Evolutionary conservation across 805 yeast species (phyloP), one percentile per base, ranked within the genome.

Genomic region (Candida krabiensis): DNA sequence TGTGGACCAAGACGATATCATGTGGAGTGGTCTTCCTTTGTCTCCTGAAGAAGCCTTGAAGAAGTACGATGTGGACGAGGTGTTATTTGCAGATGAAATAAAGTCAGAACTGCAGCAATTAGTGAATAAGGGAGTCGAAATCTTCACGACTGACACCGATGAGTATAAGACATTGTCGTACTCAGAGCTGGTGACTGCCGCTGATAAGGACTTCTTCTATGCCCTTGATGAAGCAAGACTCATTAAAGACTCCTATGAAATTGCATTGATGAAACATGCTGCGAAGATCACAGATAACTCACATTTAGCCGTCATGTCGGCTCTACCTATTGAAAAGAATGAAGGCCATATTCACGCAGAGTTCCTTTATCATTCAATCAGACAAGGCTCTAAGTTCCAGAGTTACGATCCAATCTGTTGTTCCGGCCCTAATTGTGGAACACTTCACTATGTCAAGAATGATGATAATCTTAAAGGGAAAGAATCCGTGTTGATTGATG

Each of bases 401-500:
- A 82, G 96, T 12, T 91, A 91, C 57, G 97, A 91, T 57, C 97
- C 98, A 14, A 89, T 91, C 40, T 91, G 98, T 60, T 90, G 99
- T 55, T 76, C 95, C 3, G 99, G 98, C 0, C 82, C 95, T 22
- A 80, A 82, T 47, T 86, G 96, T 60, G 87, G 96, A 12, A 88
- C 96, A 2, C 72, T 91, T 43, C 99, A 91, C 61, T 91, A 90
- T 56, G 80, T 86, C 14, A 82, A 81, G 55, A 91, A 91, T 56
- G 93, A 89, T 53, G 83, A 78, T 35, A 66, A 71, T 3, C 55
- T 82, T 41, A 70, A 60, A 9, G 75, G 73, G 14, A 80, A 79
- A 53, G 78, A 75, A 32, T 74, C 90, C 5, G 73, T 91, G 9
- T 73, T 91, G 44, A 82, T 91, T 37, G 99, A 91, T 66, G 97